A percentile compares a stretch with the other conserved stretches of the same genome.
Conservation (phyloP, 371 early-diverging fungal genomes). For the Mucor sp. region DNA sequence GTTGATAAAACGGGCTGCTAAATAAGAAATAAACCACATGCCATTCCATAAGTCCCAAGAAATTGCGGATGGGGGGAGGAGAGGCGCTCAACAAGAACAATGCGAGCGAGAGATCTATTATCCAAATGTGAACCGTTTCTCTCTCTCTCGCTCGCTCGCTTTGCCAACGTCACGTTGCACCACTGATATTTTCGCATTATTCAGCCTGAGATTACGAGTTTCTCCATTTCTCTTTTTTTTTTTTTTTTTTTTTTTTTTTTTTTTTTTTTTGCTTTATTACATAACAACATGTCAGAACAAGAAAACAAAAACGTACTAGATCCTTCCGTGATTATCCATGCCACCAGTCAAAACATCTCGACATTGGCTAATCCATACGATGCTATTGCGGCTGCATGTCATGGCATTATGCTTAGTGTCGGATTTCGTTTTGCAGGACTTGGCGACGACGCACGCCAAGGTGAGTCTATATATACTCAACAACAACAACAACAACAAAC, state of each 20-base stretch:
- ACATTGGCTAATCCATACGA: constrained; percentile 52
- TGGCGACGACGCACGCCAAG: constrained; percentile 62
- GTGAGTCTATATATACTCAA: constrained; percentile 7
- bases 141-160: no score
- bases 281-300: not conserved
- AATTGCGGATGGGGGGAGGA: not conserved
- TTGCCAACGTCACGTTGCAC: constrained; percentile 8
- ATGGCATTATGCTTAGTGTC: constrained; percentile 62
- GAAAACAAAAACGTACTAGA: constrained; percentile 32
- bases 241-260: not conserved
- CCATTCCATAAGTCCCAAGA: constrained; percentile 5
- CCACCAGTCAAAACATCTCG: constrained; percentile 20
- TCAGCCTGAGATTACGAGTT: not conserved
- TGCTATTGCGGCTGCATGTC: constrained; percentile 55
- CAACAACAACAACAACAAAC: not conserved
- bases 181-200: not conserved
- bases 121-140: not conserved
- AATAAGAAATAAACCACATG: not conserved
- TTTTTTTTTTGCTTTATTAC: constrained; percentile 3
- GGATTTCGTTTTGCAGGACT: constrained; percentile 66
- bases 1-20: constrained; percentile 10
- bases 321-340: constrained; percentile 41
- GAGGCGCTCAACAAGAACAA: no score
- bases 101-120: no score
- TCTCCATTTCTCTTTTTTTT: no score